Percentiles rank a stretch among this genome's conserved stretches.
These are phyloP conservation scores for Xylariaceae sp. DNA, from an alignment of 2,329 filamentous ascomycete genomes.

Conservation along the genomic window DNA sequence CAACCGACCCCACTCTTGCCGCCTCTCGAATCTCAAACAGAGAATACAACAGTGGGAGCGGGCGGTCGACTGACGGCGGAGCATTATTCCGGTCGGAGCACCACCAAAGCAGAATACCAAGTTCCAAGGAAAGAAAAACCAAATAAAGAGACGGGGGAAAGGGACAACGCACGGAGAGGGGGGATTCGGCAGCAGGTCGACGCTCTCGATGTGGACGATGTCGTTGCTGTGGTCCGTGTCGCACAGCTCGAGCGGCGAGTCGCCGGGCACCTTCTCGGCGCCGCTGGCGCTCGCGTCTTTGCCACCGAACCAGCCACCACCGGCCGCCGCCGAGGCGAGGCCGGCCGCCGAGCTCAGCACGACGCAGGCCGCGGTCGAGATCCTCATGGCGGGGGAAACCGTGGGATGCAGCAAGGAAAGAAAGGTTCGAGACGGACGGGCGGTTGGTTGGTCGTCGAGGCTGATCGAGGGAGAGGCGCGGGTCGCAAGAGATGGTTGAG, in stretches of 20 bases:
- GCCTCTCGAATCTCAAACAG: too few species aligned
- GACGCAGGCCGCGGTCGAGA: conserved; percentile 34
- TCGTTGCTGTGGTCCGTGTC: conserved; percentile 56
- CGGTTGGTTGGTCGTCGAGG: not conserved
- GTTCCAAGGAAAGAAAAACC: not conserved
- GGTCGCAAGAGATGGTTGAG: too few species aligned
- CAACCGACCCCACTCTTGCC: too few species aligned
- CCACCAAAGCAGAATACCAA: too few species aligned
- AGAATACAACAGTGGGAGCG: too few species aligned
- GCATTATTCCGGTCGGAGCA: too few species aligned
- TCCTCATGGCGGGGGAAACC: conserved; percentile 35
- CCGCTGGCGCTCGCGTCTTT: conserved; percentile 43
- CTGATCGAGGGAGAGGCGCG: not conserved
- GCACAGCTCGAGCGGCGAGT: conserved; percentile 82
- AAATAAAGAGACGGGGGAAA: too few species aligned
- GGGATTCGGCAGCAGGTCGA: conserved; percentile 80
- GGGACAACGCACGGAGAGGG: conserved; percentile 64
- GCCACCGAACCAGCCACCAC: conserved; percentile 37
- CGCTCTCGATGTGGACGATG: conserved; percentile 66
- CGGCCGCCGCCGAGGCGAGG: conserved; percentile 35
- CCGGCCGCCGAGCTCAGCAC: too few species aligned
- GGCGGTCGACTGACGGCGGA: too few species aligned
- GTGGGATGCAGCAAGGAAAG: too few species aligned
- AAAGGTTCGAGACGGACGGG: too few species aligned
- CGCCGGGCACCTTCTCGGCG: conserved; percentile 64